phyloP scores from a whole-genome alignment of 1,284 basidiomycete genomes.

The Stereum hirsutum region DNA sequence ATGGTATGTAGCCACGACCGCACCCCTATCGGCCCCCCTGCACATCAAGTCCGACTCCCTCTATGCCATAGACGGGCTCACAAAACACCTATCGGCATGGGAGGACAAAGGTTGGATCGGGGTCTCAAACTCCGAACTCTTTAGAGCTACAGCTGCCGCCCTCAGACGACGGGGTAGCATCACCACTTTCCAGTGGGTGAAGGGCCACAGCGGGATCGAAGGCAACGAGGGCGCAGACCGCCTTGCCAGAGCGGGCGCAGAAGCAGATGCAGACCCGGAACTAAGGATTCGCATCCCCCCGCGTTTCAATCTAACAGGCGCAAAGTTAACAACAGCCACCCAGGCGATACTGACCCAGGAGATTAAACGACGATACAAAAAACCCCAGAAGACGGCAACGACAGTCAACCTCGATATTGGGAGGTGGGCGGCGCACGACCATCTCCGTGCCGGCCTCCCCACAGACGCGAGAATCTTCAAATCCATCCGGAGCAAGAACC shows the following conservation, averaged over 20 bases:
- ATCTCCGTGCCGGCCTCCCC: not conserved
- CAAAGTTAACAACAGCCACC: conserved; percentile 15
- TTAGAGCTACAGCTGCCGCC: conserved; percentile 8
- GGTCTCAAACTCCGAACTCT: conserved; percentile 5
- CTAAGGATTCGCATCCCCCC: conserved; percentile 6
- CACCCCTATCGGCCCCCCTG: conserved; percentile 1
- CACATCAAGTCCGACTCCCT: conserved; percentile 12
- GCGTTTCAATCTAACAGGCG: conserved; percentile 12
- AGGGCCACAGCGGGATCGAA: conserved; percentile 16
- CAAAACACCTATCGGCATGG: conserved; percentile 10
- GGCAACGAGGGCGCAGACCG: conserved; percentile 19
- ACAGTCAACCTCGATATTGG: not conserved
- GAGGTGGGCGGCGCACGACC: not conserved
- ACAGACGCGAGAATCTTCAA: conserved; percentile 8
- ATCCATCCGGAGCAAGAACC: not conserved
- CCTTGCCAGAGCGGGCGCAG: conserved; percentile 13
- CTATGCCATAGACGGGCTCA: conserved; percentile 13
- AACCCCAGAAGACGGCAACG: not conserved
- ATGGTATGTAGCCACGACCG: too few species aligned
- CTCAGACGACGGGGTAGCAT: conserved; percentile 10
- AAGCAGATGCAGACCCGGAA: conserved; percentile 1
- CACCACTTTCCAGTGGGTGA: conserved; percentile 18
- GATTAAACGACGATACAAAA: conserved; percentile 5
- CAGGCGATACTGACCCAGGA: conserved; percentile 19
- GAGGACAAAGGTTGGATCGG: conserved; percentile 17